A percentile compares a stretch with the other conserved stretches of the same genome.
These are phyloP conservation scores for Fagopyrum tataricum DNA, from an alignment of 148 eudicot genomes.

Conservation along the genomic window DNA sequence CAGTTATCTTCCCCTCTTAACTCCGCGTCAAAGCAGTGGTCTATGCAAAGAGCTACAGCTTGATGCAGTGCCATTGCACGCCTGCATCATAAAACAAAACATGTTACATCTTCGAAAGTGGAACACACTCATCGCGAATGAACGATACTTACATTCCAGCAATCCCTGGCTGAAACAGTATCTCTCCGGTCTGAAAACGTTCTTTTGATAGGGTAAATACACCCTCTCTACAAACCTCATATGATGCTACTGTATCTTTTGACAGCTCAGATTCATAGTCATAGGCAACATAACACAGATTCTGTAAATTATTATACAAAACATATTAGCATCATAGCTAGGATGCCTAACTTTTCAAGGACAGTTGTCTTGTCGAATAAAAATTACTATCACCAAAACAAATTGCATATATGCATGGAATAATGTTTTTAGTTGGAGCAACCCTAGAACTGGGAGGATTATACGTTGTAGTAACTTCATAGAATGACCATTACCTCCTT, in stretches of 20 bases:
- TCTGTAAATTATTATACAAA: slow-evolving; percentile 33
- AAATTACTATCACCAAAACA: background rate
- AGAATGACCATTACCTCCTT: slow-evolving; percentile 54
- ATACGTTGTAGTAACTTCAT: background rate
- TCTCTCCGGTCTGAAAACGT: slow-evolving; percentile 88
- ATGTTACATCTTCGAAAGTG: background rate
- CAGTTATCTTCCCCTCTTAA: slow-evolving; percentile 57
- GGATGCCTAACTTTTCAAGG: background rate
- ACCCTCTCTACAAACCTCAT: slow-evolving; percentile 53
- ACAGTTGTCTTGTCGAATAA: background rate
- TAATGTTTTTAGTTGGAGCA: background rate
- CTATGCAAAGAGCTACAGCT: slow-evolving; percentile 86
- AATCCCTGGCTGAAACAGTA: slow-evolving; percentile 74
- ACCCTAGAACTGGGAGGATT: background rate
- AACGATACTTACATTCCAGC: slow-evolving; percentile 64
- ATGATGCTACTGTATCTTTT: slow-evolving; percentile 54
- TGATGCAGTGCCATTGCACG: slow-evolving; percentile 77
- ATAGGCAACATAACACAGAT: slow-evolving; percentile 81
- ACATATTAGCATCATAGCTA: background rate
- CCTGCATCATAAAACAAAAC: slow-evolving; percentile 28
- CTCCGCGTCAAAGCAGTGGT: slow-evolving; percentile 78
- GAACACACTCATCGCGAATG: background rate
- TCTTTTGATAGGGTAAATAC: slow-evolving; percentile 69
- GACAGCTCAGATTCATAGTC: slow-evolving; percentile 79
- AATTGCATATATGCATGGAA: background rate